phyloP scores from a whole-genome alignment of 306 rosid species.

The Begonia loranthoides region DNA sequence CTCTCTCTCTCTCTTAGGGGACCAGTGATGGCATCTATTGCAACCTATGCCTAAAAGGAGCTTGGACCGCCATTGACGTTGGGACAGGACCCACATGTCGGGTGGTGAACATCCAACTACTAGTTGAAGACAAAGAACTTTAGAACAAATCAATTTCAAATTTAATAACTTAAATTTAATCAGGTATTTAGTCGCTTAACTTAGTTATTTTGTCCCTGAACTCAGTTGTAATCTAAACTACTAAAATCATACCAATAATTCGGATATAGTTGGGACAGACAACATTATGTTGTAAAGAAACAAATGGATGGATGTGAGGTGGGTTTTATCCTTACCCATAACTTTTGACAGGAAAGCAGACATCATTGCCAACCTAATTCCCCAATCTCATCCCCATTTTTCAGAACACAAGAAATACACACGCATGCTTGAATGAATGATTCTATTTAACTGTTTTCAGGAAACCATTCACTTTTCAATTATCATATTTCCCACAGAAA shows the following conservation, averaged over 20 bases:
- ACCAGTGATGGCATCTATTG: constrained; percentile 10
- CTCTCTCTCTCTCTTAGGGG: constrained; percentile 14
- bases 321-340: constrained; percentile 3
- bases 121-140: constrained; percentile 14
- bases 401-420: neutral
- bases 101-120: constrained; percentile 30
- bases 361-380: constrained; percentile 6
- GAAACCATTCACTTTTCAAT: no score
- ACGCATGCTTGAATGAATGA: neutral
- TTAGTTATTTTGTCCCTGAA: no score
- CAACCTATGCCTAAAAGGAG: constrained; percentile 18
- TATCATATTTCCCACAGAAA: no score
- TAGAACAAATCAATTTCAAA: neutral
- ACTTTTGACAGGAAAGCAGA: constrained; percentile 1
- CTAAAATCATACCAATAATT: no score
- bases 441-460: neutral
- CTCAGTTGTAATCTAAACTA: no score
- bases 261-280: constrained; percentile 1
- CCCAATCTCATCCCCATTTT: constrained; percentile 4
- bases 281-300: neutral
- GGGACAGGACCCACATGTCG: constrained; percentile 62
- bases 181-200: no score
- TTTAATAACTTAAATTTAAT: no score
- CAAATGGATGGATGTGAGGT: constrained; percentile 18
- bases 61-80: constrained; percentile 39